phyloP scores from a whole-genome alignment of 768 basidiomycete species.

The Tricholoma sp. region DNA sequence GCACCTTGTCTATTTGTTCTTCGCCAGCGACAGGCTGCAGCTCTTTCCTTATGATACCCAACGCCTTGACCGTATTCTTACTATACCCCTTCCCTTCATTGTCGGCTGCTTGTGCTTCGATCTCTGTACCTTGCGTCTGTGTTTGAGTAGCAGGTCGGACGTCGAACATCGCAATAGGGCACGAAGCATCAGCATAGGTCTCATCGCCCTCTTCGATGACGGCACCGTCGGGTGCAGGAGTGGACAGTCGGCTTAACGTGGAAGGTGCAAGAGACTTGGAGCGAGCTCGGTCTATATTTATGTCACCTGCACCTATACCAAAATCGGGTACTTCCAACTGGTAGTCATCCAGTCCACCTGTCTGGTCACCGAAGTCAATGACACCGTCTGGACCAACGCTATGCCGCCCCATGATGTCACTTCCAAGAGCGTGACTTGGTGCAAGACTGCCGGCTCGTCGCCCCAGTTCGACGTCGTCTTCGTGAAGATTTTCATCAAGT shows the following conservation, averaged over 20 bases:
- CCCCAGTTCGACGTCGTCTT: slow-evolving; percentile 66
- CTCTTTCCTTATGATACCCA: slow-evolving; percentile 70
- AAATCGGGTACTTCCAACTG: slow-evolving; percentile 64
- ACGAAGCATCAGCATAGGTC: slow-evolving; percentile 62
- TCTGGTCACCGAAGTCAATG: slow-evolving; percentile 61
- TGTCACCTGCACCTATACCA: slow-evolving; percentile 29
- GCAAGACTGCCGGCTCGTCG: slow-evolving; percentile 65
- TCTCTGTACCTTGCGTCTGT: slow-evolving; percentile 45
- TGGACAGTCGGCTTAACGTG: slow-evolving; percentile 59
- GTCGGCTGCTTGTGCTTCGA: slow-evolving; percentile 33
- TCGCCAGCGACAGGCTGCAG: slow-evolving; percentile 49
- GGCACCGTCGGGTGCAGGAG: slow-evolving; percentile 53
- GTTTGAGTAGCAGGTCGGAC: slow-evolving; percentile 39
- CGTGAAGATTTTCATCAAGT: slow-evolving; percentile 44
- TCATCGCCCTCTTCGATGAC: slow-evolving; percentile 56
- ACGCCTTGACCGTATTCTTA: slow-evolving; percentile 84
- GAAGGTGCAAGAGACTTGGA: slow-evolving; percentile 50
- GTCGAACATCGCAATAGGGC: slow-evolving; percentile 83
- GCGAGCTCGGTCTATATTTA: slow-evolving; percentile 28
- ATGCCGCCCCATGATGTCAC: slow-evolving; percentile 48
- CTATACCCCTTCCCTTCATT: slow-evolving; percentile 74
- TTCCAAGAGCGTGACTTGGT: slow-evolving; percentile 53
- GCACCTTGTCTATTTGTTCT: slow-evolving; percentile 47
- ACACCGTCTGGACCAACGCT: slow-evolving; percentile 53
- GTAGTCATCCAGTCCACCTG: slow-evolving; percentile 58